Evolutionary conservation across 2,329 filamentous ascomycete species (phyloP).

Genomic region (Penicillium italicum): DNA sequence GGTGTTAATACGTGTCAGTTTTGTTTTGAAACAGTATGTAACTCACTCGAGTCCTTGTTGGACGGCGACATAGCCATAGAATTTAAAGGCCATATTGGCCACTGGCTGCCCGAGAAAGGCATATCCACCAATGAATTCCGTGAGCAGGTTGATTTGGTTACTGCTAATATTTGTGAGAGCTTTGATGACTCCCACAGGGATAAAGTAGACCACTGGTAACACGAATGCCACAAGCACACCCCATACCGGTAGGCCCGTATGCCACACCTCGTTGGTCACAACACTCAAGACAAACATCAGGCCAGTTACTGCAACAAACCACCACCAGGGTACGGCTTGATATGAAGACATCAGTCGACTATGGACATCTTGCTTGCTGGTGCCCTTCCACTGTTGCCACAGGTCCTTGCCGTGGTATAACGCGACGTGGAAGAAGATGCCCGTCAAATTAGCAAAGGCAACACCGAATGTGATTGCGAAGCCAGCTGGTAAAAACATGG

Average conservation of each 20-base stretch:
- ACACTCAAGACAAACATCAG: constrained; percentile 38
- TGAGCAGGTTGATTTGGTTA: constrained; percentile 48
- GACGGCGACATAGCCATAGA: constrained; percentile 66
- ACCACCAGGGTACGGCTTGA: constrained; percentile 44
- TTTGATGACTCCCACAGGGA: constrained; percentile 49
- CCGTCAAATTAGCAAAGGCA: constrained; percentile 64
- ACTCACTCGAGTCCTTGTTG: constrained; percentile 54
- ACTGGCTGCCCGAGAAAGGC: constrained; percentile 47
- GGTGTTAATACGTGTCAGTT: not conserved
- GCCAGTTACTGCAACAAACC: constrained; percentile 42
- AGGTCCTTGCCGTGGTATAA: constrained; percentile 40
- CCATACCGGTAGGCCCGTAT: constrained; percentile 46
- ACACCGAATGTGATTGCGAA: constrained; percentile 56
- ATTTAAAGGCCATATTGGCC: constrained; percentile 64
- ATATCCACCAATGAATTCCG: constrained; percentile 50
- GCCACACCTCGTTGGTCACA: constrained; percentile 42
- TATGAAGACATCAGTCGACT: constrained; percentile 44
- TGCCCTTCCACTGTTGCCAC: constrained; percentile 35
- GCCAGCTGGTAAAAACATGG: constrained; percentile 61
- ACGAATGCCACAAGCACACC: constrained; percentile 46
- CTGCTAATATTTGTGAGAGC: constrained; percentile 49
- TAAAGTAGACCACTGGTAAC: constrained; percentile 46
- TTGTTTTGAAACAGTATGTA: not conserved
- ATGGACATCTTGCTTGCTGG: constrained; percentile 41
- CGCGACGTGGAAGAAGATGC: constrained; percentile 45